phyloP scores from a whole-genome alignment of 345 rosid species.

The Populus euphratica region DNA sequence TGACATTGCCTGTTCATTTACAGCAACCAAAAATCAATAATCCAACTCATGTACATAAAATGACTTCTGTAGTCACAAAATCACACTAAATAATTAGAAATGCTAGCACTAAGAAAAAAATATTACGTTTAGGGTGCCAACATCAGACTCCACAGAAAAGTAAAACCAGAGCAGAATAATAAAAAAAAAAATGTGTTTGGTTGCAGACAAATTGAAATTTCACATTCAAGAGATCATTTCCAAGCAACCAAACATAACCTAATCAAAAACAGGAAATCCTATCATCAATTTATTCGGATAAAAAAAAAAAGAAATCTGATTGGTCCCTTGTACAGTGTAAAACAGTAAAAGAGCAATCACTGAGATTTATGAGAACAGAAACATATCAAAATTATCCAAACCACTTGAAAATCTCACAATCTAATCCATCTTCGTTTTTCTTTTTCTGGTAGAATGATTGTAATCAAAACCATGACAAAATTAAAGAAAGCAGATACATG shows the following conservation, averaged over 20 bases:
- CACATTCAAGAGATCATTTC: neutral
- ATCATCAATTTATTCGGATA: too few species aligned
- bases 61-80: neutral
- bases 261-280: neutral
- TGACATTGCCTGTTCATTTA: slow-evolving; percentile 86
- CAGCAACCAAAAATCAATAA: slow-evolving; percentile 18
- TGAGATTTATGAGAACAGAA: too few species aligned
- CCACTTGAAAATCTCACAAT: too few species aligned
- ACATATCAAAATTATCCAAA: too few species aligned
- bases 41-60: neutral
- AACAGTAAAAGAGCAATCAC: too few species aligned
- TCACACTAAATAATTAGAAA: neutral
- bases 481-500: too few species aligned
- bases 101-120: neutral
- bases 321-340: too few species aligned
- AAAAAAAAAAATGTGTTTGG: neutral
- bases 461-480: neutral
- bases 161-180: neutral
- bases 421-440: too few species aligned
- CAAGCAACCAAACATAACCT: neutral
- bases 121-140: neutral
- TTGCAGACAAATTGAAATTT: neutral
- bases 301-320: too few species aligned
- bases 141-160: neutral
- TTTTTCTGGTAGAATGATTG: too few species aligned